phyloP scores from a whole-genome alignment of 2,329 filamentous ascomycete species.

The Penicillium verrucosum region DNA sequence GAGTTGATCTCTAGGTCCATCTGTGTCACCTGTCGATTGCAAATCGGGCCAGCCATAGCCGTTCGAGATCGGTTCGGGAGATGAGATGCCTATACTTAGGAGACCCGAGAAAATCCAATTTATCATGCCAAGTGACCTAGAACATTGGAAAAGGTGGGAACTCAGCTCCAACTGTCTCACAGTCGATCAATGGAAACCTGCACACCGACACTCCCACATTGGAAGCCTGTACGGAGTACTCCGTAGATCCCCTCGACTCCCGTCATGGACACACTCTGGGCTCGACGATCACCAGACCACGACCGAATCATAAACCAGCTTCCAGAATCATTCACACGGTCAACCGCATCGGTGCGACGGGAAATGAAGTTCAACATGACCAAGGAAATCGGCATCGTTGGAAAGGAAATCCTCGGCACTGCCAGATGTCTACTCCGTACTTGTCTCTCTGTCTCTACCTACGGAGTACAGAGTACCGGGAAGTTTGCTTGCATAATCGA shows the following conservation, averaged over 20 bases:
- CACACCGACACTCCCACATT: slow-evolving; percentile 5
- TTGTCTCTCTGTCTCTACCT: too few relatives aligned
- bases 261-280: not conserved
- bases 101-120: not conserved
- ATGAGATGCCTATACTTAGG: not conserved
- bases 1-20: slow-evolving; percentile 1
- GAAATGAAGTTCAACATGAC: not conserved
- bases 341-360: not conserved
- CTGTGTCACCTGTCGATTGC: slow-evolving; percentile 5
- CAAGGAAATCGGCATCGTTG: not conserved
- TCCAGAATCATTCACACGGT: slow-evolving; percentile 6
- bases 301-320: slow-evolving; percentile 4
- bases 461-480: too few relatives aligned
- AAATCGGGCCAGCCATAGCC: slow-evolving; percentile 4
- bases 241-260: not conserved
- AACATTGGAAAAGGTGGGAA: not conserved
- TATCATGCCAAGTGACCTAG: not conserved
- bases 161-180: not conserved
- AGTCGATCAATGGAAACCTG: slow-evolving; percentile 2
- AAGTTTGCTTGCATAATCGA: not conserved
- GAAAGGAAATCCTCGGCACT: not conserved
- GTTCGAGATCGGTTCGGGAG: not conserved
- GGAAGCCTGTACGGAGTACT: not conserved
- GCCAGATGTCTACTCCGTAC: not conserved
- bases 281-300: slow-evolving; percentile 4